These are phyloP conservation scores for Fraxinus excelsior DNA, from an alignment of 257 asterid genomes.

Conservation along the genomic window DNA sequence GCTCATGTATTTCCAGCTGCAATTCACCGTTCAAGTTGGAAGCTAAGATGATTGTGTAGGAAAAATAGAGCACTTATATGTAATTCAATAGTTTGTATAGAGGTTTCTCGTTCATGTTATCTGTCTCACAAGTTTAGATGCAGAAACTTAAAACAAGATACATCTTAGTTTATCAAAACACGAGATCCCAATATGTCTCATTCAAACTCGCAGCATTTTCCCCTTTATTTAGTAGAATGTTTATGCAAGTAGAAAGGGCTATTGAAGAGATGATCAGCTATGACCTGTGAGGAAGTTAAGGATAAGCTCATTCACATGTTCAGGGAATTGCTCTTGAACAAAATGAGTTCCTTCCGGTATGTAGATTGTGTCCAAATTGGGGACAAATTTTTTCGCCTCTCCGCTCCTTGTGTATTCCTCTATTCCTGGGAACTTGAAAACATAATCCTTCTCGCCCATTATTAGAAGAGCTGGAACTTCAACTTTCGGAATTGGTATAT, in stretches of 20 bases:
- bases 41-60: constrained; percentile 38
- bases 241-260: background rate
- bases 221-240: background rate
- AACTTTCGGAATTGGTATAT: constrained; percentile 29
- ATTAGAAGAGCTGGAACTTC: constrained; percentile 49
- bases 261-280: constrained; percentile 7
- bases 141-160: too few species aligned
- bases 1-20: constrained; percentile 17
- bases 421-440: constrained; percentile 55
- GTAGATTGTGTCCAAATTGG: constrained; percentile 38
- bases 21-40: constrained; percentile 13
- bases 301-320: constrained; percentile 51
- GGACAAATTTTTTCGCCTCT: constrained; percentile 35
- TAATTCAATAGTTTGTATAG: background rate
- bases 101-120: background rate
- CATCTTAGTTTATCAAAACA: background rate
- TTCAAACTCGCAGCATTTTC: background rate
- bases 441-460: constrained; percentile 65
- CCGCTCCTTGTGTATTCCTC: constrained; percentile 46
- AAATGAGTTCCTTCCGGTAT: constrained; percentile 68
- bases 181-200: background rate
- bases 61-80: background rate
- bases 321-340: constrained; percentile 68
- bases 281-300: constrained; percentile 46
- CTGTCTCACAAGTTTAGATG: background rate